Evolutionary conservation across 192 early-diverging fungal species (phyloP).

Genomic region (Backusella australiensis): DNA sequence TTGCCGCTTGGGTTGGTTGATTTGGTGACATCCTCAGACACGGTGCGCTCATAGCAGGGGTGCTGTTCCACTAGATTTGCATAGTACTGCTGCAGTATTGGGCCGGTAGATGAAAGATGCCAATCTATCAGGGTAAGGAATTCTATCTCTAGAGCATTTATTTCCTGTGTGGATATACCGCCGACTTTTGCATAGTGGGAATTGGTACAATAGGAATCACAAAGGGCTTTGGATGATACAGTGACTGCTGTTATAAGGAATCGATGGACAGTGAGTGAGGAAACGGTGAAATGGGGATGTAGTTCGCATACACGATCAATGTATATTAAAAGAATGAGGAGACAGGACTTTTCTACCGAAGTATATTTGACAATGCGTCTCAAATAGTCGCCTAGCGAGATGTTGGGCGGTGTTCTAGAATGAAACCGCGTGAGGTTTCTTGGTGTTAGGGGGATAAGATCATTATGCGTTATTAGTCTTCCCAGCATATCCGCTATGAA

Average conservation of each 20-base stretch:
- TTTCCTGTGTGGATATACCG: constrained; percentile 88
- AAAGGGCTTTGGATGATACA: constrained; percentile 82
- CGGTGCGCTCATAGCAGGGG: constrained; percentile 46
- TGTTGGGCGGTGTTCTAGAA: constrained; percentile 85
- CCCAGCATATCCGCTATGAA: constrained; percentile 57
- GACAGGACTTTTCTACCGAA: constrained; percentile 81
- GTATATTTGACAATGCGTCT: constrained; percentile 90
- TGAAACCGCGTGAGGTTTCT: constrained; percentile 90
- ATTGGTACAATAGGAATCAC: constrained; percentile 95
- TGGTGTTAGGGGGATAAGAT: constrained; percentile 56
- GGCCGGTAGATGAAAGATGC: constrained; percentile 76
- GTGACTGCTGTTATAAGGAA: constrained; percentile 91
- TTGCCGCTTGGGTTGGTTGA: not conserved
- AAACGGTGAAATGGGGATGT: constrained; percentile 82
- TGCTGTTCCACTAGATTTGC: constrained; percentile 84
- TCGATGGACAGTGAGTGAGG: constrained; percentile 90
- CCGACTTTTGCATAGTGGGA: constrained; percentile 94
- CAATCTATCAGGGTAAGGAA: constrained; percentile 87
- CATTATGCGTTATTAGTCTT: constrained; percentile 57
- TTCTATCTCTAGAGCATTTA: constrained; percentile 94
- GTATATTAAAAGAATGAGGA: constrained; percentile 89
- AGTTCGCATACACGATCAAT: constrained; percentile 86
- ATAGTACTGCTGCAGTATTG: constrained; percentile 90
- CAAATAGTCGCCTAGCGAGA: constrained; percentile 87
- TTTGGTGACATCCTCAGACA: not conserved